Evolutionary conservation across 805 yeast species (phyloP), one percentile per base, ranked within the genome.

Genomic region (Saccharomyces paradoxus): DNA sequence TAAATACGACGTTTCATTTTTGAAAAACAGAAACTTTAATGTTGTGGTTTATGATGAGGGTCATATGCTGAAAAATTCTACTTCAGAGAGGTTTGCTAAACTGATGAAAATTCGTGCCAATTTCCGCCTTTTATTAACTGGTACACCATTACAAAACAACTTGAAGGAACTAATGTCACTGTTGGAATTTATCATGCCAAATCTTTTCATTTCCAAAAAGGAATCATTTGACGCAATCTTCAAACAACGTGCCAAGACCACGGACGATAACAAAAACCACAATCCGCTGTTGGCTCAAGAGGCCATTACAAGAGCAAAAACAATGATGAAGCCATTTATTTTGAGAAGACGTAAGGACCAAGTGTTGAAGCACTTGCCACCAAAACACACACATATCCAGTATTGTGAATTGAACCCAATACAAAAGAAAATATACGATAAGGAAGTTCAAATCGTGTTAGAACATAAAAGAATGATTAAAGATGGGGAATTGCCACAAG

Each of bases 291-390:
- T 94, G 46, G 89, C 97, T 0, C 87, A 86, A 60, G 96, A 92
- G 71, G 95, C 99, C 0, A 90, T 94, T 58, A 79, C 83, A 32
- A 87, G 90, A 66, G 99, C 99, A 3, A 89, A 89, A 68, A 86
- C 94, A 4, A 92, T 94, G 97, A 92, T 94, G 98, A 87, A 95
- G 2, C 99, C 99, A 3, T 94, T 94, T 73, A 92, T 94, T 8
- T 74, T 94, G 63, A 80, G 99, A 71, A 83, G 99, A 68, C 86
- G 85, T 67, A 94, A 94, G 73, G 87, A 81, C 54, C 97, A 92
- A 71, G 99, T 94, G 7, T 78, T 94, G 70, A 82, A 87, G 66
- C 92, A 94, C 67, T 75, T 94, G 55, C 99, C 99, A 0, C 77
- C 79, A 30, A 94, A 94, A 66, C 72, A 75, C 53, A 89, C 85